A percentile compares a stretch with the other conserved stretches of the same genome.
Evolutionary conservation across 257 asterid species (phyloP).

Genomic region (Nicotiana benthamiana): DNA sequence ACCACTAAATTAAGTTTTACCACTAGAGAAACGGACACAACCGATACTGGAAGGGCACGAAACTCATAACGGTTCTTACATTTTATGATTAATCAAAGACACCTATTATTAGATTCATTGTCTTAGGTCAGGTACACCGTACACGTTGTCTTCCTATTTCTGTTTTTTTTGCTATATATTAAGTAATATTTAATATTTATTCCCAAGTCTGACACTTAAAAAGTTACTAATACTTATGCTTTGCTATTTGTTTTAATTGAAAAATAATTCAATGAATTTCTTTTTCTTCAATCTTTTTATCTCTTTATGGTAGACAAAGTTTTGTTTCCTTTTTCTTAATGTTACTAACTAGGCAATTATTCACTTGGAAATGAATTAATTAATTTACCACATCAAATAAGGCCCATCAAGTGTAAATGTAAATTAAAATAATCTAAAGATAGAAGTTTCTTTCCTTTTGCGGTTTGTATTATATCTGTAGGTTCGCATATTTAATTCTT

Average conservation of each 20-base stretch:
- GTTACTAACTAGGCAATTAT: neutral
- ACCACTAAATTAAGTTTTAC: too few species aligned
- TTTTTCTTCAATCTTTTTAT: neutral
- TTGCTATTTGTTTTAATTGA: neutral
- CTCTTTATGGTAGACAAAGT: neutral
- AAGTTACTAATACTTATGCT: too few species aligned
- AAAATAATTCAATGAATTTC: neutral
- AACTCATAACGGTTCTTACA: neutral
- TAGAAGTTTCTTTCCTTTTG: neutral
- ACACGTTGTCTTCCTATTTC: neutral
- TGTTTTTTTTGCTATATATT: neutral
- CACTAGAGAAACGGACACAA: neutral
- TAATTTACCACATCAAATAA: neutral
- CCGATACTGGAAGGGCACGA: neutral
- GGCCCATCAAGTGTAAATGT: neutral
- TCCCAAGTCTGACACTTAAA: too few species aligned
- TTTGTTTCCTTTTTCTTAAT: neutral
- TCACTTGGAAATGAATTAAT: neutral
- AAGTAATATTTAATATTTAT: too few species aligned
- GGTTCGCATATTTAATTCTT: neutral
- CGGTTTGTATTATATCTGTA: neutral
- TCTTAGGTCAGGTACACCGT: neutral
- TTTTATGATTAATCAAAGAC: neutral
- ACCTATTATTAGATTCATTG: neutral
- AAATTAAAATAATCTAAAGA: neutral